Base-by-base conservation (phyloP, 1,139 yeast genomes). In the Suhomyces atakaporum region DNA sequence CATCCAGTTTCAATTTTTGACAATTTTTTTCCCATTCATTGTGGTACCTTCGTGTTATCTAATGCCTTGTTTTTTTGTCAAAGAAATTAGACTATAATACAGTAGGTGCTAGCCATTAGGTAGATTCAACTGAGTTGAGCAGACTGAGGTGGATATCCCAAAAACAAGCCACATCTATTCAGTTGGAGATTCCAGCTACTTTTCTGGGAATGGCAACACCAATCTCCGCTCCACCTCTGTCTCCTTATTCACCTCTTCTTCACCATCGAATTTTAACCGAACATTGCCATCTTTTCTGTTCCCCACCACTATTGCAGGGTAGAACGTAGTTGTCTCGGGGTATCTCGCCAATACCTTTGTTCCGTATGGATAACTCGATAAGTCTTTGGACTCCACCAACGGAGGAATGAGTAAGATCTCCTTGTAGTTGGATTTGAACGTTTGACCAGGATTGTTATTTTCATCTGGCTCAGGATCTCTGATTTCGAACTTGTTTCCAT, bases 401-500 rank as follows among this genome's bases (percentile, higher is more conserved):
- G 80, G 66, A 0, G 96, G 94, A 16, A 94, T 83, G 28, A 83
- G 69, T 22, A 92, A 75, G 5, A 94, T 62, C 50, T 92, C 97
- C 51, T 83, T 81, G 69, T 85, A 79, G 19, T 76, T 80, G 3
- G 97, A 90, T 50, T 81, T 84, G 63, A 84, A 94, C 0, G 86
- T 73, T 52, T 85, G 95, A 3, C 97, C 97, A 2, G 94, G 86
- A 43, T 89, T 87, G 45, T 86, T 87, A 50, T 82, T 77, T 53
- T 92, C 97, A 54, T 94, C 98, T 0, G 98, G 98, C 56, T 94
- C 98, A 0, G 97, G 97, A 59, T 94, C 99, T 47, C 88, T 78
- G 9, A 94, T 90, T 60, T 92, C 97, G 53, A 80, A 84, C 56
- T 77, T 78, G 16, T 75, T 66, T 1, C 95, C 94, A 47, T 90